Base-by-base conservation (phyloP, 768 basidiomycete species). In the Lactarius quietus region DNA sequence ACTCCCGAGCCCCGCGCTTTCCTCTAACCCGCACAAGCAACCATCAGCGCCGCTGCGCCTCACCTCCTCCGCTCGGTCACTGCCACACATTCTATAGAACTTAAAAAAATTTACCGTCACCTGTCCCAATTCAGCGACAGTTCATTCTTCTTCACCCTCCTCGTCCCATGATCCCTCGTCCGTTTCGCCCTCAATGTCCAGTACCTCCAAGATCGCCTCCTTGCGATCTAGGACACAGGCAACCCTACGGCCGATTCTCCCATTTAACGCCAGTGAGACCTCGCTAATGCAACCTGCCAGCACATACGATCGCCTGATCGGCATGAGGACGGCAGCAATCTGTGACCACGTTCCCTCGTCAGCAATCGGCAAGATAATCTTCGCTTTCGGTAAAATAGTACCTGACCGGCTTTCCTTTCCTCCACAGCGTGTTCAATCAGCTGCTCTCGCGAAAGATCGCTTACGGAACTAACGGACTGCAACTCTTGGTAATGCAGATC, bases 211-310 rank as follows among this genome's bases (percentile, higher is more conserved):
- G 64, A 76, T 78, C 68, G 78, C 80, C 68, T 89, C 90, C 61
- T 79, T 79, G 64, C 75, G 77, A 74, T 89, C 89, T 73, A 92
- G 74, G 62, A 92, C 82, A 74, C 91, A 90, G 7, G 85, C 89
- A 59, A 92, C 86, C 71, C 89, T 79, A 72, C 91, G 86, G 62
- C 89, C 89, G 10, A 76, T 78, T 73, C 87, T 80, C 68, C 92
- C 91, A 73, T 93, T 93, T 73, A 91, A 80, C 59, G 88, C 85
- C 70, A 92, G 75, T 59, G 80, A 82, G 63, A 86, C 76, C 65
- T 85, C 86, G 70, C 74, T 71, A 71, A 74, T 79, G 76, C 83
- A 83, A 51, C 81, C 80, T 69, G 74, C 76, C 74, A 91, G 74
- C 74, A 77, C 78, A 69, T 86, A 85, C 69, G 80, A 79, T 75